Percentiles rank a stretch among this genome's conserved stretches.
Conservation (phyloP, 306 rosid genomes). For the Trifolium dubium region DNA sequence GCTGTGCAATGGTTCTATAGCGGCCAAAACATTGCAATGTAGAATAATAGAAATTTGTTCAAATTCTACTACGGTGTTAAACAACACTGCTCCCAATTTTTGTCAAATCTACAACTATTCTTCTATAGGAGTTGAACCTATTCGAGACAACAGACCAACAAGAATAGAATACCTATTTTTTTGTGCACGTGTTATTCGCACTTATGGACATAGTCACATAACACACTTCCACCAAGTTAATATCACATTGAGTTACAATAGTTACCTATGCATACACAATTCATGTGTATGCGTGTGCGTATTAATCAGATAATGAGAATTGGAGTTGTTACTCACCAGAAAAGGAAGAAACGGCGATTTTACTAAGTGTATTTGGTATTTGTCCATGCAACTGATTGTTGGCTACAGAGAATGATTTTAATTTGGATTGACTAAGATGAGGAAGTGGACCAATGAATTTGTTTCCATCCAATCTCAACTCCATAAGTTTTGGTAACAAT, state of each 20-base stretch:
- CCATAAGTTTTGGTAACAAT: slow-evolving; percentile 54
- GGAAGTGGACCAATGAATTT: slow-evolving; percentile 68
- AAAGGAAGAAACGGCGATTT: slow-evolving; percentile 47
- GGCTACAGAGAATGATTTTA: slow-evolving; percentile 56
- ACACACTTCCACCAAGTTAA: not conserved
- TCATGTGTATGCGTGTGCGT: not conserved
- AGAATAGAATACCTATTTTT: not conserved
- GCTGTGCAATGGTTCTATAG: too few species aligned
- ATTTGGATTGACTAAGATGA: slow-evolving; percentile 21
- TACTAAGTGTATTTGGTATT: slow-evolving; percentile 54
- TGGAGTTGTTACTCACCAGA: slow-evolving; percentile 51
- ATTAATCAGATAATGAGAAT: not conserved
- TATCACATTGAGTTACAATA: not conserved
- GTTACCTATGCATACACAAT: not conserved
- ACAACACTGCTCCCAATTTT: not conserved
- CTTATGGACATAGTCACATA: not conserved
- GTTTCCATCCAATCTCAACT: slow-evolving; percentile 65
- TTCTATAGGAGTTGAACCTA: not conserved
- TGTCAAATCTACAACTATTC: not conserved
- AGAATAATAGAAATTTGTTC: too few species aligned
- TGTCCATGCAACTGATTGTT: slow-evolving; percentile 62
- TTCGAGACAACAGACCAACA: not conserved
- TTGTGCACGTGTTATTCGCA: not conserved
- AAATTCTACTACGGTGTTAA: too few species aligned
- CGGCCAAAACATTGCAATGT: too few species aligned